Percentiles rank a stretch among this genome's conserved stretches.
Conservation (phyloP, 2,329 filamentous ascomycete genomes). For the Lachnellula hyalina region DNA sequence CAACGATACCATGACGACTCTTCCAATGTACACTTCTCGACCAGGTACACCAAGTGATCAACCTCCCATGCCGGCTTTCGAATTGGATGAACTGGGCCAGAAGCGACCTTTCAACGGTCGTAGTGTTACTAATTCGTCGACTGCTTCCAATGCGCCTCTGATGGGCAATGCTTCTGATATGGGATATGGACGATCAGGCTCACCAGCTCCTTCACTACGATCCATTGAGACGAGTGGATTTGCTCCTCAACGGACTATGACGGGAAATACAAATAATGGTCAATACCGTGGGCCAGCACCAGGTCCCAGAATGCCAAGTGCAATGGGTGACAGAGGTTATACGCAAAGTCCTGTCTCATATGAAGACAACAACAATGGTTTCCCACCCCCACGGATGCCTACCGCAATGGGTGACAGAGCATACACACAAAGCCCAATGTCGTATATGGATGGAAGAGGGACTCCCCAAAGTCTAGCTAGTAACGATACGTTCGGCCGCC, state of each 20-base stretch:
- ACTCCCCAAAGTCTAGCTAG: slow-evolving; percentile 10
- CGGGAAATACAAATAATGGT: slow-evolving; percentile 21
- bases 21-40: slow-evolving; percentile 58
- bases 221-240: slow-evolving; percentile 20
- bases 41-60: slow-evolving; percentile 46
- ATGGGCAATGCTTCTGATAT: slow-evolving; percentile 55
- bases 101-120: slow-evolving; percentile 44
- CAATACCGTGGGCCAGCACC: slow-evolving; percentile 21
- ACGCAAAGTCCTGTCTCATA: slow-evolving; percentile 27
- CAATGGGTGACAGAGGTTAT: slow-evolving; percentile 26
- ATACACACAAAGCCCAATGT: no score
- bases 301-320: slow-evolving; percentile 24
- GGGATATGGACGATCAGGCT: slow-evolving; percentile 39
- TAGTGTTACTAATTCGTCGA: slow-evolving; percentile 50
- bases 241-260: slow-evolving; percentile 25
- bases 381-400: no score
- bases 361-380: no score
- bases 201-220: slow-evolving; percentile 26
- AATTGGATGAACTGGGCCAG: slow-evolving; percentile 48
- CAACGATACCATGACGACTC: slow-evolving; percentile 54
- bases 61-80: slow-evolving; percentile 38
- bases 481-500: slow-evolving; percentile 23
- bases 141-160: slow-evolving; percentile 57
- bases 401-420: no score
- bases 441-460: slow-evolving; percentile 17